Conservation (phyloP, 1,284 basidiomycete species). For the Marasmius tenuissimus region DNA sequence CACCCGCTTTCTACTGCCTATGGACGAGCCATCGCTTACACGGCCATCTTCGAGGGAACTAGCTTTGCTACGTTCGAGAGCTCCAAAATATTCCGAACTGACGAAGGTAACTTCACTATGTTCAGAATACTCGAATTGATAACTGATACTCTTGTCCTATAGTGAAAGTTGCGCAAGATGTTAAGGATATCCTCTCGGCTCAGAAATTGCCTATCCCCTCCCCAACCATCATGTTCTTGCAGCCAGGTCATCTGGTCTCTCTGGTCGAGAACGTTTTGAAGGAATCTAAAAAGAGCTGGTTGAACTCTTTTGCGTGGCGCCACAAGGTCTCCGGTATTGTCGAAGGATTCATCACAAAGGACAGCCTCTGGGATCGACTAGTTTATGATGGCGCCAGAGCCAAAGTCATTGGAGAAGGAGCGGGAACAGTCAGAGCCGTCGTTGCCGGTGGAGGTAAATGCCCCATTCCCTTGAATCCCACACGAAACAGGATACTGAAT, state of each 20-base stretch:
- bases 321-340: constrained; percentile 67
- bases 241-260: constrained; percentile 55
- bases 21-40: constrained; percentile 72
- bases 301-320: constrained; percentile 64
- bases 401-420: constrained; percentile 55
- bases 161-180: constrained; percentile 29
- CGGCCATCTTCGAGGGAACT: constrained; percentile 70
- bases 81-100: constrained; percentile 47
- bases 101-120: constrained; percentile 37
- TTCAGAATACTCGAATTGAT: background rate
- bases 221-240: constrained; percentile 66
- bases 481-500: constrained; percentile 10
- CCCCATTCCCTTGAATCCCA: background rate
- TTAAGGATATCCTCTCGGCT: constrained; percentile 48
- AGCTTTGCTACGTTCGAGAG: constrained; percentile 67
- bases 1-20: constrained; percentile 69
- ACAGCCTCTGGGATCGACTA: constrained; percentile 76
- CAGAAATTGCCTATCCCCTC: constrained; percentile 57
- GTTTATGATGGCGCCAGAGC: constrained; percentile 68
- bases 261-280: constrained; percentile 51
- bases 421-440: constrained; percentile 57
- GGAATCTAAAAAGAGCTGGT: constrained; percentile 50
- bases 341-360: constrained; percentile 72
- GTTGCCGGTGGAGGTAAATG: constrained; percentile 64
- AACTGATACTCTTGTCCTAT: background rate